Conservation (phyloP, 169 alveolate genomes). For the Cyclospora cayetanensis region DNA sequence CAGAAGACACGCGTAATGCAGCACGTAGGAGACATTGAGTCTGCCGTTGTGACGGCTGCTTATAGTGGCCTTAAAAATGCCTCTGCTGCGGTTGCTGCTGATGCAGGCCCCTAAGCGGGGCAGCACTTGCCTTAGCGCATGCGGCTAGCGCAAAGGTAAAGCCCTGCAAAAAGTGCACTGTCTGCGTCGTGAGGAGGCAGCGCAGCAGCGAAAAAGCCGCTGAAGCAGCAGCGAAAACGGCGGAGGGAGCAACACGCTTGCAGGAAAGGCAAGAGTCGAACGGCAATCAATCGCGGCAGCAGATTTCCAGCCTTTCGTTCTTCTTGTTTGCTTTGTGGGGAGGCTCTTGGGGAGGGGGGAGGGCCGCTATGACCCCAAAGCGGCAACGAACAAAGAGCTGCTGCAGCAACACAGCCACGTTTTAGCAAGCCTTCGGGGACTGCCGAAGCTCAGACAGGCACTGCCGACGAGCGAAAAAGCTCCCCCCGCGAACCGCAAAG, state of each 20-base stretch:
- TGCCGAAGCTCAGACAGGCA: too few relatives aligned
- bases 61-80: background rate
- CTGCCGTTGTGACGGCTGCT: background rate
- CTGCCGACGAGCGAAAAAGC: too few relatives aligned
- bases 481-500: too few relatives aligned
- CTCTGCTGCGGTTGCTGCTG: slow-evolving; percentile 17
- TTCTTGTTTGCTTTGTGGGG: too few relatives aligned
- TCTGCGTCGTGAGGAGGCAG: background rate
- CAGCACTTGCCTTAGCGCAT: background rate
- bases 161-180: background rate
- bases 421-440: too few relatives aligned
- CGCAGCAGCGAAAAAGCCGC: background rate
- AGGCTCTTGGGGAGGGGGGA: too few relatives aligned
- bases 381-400: too few relatives aligned
- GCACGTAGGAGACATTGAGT: background rate
- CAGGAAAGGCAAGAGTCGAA: background rate
- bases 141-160: background rate
- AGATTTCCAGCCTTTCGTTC: too few relatives aligned
- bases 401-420: too few relatives aligned
- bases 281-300: too few relatives aligned
- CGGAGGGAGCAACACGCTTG: background rate
- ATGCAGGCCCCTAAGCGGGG: slow-evolving; percentile 35
- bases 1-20: background rate
- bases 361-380: too few relatives aligned
- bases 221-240: background rate